These are phyloP conservation scores for Diaporthe sp. DNA, from an alignment of 2,329 filamentous ascomycete species.

Conservation along the genomic window DNA sequence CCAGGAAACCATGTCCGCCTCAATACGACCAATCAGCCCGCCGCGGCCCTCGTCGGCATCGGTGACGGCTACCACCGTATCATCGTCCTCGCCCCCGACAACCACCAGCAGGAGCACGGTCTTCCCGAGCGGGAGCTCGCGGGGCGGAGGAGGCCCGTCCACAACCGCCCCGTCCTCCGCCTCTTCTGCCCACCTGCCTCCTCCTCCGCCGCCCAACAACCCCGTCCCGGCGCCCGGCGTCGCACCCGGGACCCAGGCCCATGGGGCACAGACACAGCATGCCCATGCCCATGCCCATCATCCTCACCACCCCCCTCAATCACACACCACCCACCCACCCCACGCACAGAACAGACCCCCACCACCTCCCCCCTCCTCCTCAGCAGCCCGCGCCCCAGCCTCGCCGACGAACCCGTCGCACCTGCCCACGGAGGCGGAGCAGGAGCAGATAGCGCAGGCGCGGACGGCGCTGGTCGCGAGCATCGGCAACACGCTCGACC, in stretches of 20 bases:
- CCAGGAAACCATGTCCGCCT: slow-evolving; percentile 32
- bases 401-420: slow-evolving; percentile 44
- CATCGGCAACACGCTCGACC: slow-evolving; percentile 77
- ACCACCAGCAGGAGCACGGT: slow-evolving; percentile 31
- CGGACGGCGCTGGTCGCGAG: slow-evolving; percentile 69
- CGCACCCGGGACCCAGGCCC: slow-evolving; percentile 12
- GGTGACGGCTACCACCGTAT: slow-evolving; percentile 35
- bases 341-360: not conserved
- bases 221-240: not conserved
- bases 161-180: slow-evolving; percentile 34
- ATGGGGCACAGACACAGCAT: not conserved
- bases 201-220: not conserved
- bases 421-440: slow-evolving; percentile 54
- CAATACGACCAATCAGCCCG: slow-evolving; percentile 31
- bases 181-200: slow-evolving; percentile 30
- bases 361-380: not conserved
- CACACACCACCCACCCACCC: not conserved
- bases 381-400: not conserved
- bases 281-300: slow-evolving; percentile 22
- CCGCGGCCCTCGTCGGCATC: slow-evolving; percentile 34
- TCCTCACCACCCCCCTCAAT: not conserved
- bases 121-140: slow-evolving; percentile 26
- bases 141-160: slow-evolving; percentile 29
- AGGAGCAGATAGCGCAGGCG: slow-evolving; percentile 64
- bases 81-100: slow-evolving; percentile 32